These are phyloP conservation scores for Helianthus tuberosus DNA, from an alignment of 129 eudicot species.

Conservation along the genomic window DNA sequence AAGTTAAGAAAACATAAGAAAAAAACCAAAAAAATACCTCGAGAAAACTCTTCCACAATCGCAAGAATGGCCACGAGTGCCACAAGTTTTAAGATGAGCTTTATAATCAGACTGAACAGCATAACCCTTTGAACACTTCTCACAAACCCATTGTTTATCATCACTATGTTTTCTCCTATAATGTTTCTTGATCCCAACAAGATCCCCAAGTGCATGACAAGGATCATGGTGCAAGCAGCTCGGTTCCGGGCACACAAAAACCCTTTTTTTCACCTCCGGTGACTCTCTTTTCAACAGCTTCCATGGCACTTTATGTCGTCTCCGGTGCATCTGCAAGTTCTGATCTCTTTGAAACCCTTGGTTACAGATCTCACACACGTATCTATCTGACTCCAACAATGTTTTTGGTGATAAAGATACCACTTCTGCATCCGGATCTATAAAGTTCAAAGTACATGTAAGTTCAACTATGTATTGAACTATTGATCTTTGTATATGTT, in stretches of 20 bases:
- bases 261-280: slow-evolving; percentile 60
- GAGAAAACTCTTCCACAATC: slow-evolving; percentile 87
- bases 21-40: slow-evolving; percentile 35
- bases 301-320: slow-evolving; percentile 89
- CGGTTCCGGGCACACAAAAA: slow-evolving; percentile 81
- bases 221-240: slow-evolving; percentile 82
- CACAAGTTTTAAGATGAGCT: slow-evolving; percentile 85
- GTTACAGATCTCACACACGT: slow-evolving; percentile 82
- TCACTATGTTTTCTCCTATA: slow-evolving; percentile 73
- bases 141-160: slow-evolving; percentile 78
- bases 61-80: slow-evolving; percentile 86
- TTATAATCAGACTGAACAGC: slow-evolving; percentile 87
- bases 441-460: neutral
- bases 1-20: neutral
- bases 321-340: slow-evolving; percentile 77
- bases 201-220: slow-evolving; percentile 75
- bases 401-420: slow-evolving; percentile 76
- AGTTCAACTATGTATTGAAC: no score
- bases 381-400: slow-evolving; percentile 72
- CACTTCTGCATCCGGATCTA: slow-evolving; percentile 90
- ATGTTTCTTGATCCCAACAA: slow-evolving; percentile 79
- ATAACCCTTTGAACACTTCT: slow-evolving; percentile 67
- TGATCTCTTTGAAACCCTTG: slow-evolving; percentile 85
- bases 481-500: no score
- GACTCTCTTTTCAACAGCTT: slow-evolving; percentile 60